A percentile compares a stretch with the other conserved stretches of the same genome.
phyloP scores from a whole-genome alignment of 345 rosid species.

The Theobroma cacao region DNA sequence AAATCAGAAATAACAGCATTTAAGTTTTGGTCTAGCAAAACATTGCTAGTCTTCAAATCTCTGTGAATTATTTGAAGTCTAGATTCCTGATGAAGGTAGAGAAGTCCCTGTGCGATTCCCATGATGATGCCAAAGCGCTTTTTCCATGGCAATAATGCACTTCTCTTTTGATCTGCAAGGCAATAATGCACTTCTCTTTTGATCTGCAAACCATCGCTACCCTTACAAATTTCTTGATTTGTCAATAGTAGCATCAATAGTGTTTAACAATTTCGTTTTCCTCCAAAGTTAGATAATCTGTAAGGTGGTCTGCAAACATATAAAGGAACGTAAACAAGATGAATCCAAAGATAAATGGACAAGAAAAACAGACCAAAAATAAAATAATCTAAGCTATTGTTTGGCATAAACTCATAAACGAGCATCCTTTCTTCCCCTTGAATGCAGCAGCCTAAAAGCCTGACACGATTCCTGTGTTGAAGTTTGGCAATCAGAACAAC shows the following conservation, averaged over 20 bases:
- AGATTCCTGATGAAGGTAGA: neutral
- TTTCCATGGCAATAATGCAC: neutral
- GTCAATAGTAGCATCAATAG: no score
- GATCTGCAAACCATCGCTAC: neutral
- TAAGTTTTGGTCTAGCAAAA: neutral
- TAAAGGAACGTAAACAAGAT: no score
- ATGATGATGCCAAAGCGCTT: neutral
- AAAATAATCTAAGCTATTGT: slow-evolving; percentile 25
- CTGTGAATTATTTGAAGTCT: neutral
- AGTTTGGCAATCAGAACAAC: neutral
- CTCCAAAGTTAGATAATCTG: no score
- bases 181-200: no score
- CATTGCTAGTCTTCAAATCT: neutral
- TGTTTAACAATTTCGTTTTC: no score
- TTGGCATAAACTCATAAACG: slow-evolving; percentile 35
- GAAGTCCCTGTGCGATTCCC: neutral
- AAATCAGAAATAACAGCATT: neutral
- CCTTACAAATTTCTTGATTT: neutral
- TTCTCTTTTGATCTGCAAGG: no score
- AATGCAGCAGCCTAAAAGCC: neutral
- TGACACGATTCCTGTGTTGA: neutral
- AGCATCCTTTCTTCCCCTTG: neutral
- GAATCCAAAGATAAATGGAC: neutral
- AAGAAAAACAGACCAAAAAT: neutral
- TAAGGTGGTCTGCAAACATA: no score